Base-by-base conservation (phyloP, 352 stramenopile species). In the Phytophthora aleatoria region DNA sequence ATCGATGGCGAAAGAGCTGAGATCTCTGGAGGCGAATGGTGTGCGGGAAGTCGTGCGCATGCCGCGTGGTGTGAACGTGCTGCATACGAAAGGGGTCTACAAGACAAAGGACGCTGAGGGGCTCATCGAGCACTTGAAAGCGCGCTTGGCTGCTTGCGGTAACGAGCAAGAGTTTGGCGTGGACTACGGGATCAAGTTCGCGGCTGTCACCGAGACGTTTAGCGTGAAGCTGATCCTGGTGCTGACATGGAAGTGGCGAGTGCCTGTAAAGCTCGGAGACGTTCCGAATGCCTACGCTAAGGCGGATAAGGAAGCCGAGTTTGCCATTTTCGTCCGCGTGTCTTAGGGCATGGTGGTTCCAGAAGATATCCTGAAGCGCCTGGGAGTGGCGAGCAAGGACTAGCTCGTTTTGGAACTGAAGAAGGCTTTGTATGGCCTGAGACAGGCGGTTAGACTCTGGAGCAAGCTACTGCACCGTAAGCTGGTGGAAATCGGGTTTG, bases 401-500 rank as follows among this genome's bases (percentile, higher is more conserved):
- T 1, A 20, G 20, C 20, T 20, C 20, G 0, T 20, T 20, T 20
- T 20, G 20, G 0, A 20, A 20, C 20, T 20, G 20, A 20, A 20
- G 20, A 20, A 20, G 20, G 20, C 20, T 20, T 1, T 20, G 20
- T 20, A 20, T 20, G 20, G 20, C 20, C 20, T 20, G 20, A 20
- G 1, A 20, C 20, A 20, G 20, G 20, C 20, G 20, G 0, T 20
- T 20, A 20, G 20, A 20, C 20, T 20, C 20, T 20, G 20, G 20
- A 20, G 20, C 20, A 20, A 20, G 20, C 20, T 20, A 20, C 20
- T 20, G 20, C 20, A 20, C 20, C 20, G 20, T 20, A 20, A 20
- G 20, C 20, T 20, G 20, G 20, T 20, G 20, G 20, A 20, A 20
- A 77, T 76, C 16, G 8, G 54, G 1, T 77, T 64, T 45, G 64